Percentiles rank a stretch among this genome's conserved stretches.
phyloP scores from a whole-genome alignment of 177 flowering plant species.

The Vitis hybrid region DNA sequence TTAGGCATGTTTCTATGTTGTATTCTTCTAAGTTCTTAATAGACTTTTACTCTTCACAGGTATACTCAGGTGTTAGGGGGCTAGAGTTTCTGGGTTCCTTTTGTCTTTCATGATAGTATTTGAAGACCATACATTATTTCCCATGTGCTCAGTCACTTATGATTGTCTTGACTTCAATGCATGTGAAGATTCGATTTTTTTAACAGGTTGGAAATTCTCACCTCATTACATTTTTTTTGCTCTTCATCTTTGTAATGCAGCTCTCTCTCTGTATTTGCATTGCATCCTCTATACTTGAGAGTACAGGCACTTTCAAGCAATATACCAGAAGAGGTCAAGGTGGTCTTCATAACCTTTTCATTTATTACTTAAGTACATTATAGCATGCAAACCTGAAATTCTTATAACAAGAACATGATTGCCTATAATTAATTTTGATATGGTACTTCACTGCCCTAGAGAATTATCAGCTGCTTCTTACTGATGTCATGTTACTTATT shows the following conservation, averaged over 20 bases:
- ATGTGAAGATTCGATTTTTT: not conserved
- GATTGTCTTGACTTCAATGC: conserved; percentile 1
- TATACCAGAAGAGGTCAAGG: conserved; percentile 77
- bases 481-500: not conserved
- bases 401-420: not conserved
- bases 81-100: not conserved
- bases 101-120: not conserved
- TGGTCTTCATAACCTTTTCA: conserved; percentile 14
- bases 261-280: conserved; percentile 92
- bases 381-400: not conserved
- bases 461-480: not conserved
- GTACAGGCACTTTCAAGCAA: conserved; percentile 79
- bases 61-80: not conserved
- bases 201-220: not conserved
- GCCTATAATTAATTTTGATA: not conserved
- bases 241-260: conserved; percentile 43
- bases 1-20: no score
- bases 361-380: conserved; percentile 3
- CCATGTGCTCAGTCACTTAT: not conserved
- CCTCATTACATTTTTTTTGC: not conserved
- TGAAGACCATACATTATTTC: not conserved
- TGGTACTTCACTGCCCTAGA: not conserved
- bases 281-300: conserved; percentile 92
- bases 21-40: no score
- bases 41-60: no score